Percentiles rank a stretch among this genome's conserved stretches.
phyloP scores from a whole-genome alignment of 176 grass and related monocot species.

The maize (Zea mays) region DNA sequence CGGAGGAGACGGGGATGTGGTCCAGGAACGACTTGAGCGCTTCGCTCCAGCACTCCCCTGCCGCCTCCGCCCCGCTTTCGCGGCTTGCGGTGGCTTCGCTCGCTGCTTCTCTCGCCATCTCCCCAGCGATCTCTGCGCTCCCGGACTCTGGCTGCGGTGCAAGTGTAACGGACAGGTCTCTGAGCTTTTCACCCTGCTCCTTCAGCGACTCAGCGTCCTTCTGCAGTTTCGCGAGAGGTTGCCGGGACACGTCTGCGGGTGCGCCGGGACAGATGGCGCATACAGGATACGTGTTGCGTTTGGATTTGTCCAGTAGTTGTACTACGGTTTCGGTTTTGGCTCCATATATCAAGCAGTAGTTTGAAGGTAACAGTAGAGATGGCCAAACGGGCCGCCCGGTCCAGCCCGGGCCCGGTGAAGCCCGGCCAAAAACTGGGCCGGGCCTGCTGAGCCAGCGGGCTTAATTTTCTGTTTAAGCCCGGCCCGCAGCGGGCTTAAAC shows the following conservation, averaged over 20 bases:
- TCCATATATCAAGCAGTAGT: too few species aligned
- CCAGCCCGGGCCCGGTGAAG: too few species aligned
- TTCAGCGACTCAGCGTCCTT: neutral
- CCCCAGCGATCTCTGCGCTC: slow-evolving; percentile 5
- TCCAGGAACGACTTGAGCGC: slow-evolving; percentile 69
- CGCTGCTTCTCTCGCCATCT: slow-evolving; percentile 27
- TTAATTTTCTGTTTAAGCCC: too few species aligned
- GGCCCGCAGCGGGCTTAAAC: too few species aligned
- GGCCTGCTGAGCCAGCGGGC: too few species aligned
- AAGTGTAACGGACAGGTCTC: neutral
- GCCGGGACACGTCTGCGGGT: slow-evolving; percentile 33
- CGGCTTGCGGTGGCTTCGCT: neutral
- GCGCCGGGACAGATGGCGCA: slow-evolving; percentile 21
- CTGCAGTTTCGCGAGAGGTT: neutral
- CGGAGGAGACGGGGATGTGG: slow-evolving; percentile 56
- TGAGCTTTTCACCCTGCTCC: neutral
- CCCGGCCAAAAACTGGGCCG: too few species aligned
- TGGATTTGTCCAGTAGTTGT: neutral
- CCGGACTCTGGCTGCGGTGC: neutral
- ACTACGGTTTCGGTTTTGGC: too few species aligned
- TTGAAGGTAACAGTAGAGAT: too few species aligned
- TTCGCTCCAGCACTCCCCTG: slow-evolving; percentile 44
- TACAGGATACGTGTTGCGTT: neutral
- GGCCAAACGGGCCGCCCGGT: too few species aligned
- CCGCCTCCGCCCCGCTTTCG: neutral